Conservation (phyloP, 768 basidiomycete species). For the Neoboletus magnificus region DNA sequence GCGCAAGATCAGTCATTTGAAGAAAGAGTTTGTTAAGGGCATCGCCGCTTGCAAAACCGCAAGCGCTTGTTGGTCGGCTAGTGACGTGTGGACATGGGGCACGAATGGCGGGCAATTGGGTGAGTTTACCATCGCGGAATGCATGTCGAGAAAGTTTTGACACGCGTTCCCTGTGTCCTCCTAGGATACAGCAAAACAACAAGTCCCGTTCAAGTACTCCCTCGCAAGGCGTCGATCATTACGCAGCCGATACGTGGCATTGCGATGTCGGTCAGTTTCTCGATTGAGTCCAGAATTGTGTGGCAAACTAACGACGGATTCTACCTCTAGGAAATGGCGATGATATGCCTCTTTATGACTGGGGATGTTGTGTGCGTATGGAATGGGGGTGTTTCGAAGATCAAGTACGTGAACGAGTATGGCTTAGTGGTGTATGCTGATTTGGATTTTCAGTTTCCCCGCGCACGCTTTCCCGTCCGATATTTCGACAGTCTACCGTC, state of each 20-base stretch:
- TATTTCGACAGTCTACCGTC: slow-evolving; percentile 68
- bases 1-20: slow-evolving; percentile 71
- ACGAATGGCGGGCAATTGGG: slow-evolving; percentile 92
- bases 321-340: slow-evolving; percentile 67
- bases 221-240: slow-evolving; percentile 79
- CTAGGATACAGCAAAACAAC: slow-evolving; percentile 74
- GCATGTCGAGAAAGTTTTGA: background rate
- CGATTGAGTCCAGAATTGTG: background rate
- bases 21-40: slow-evolving; percentile 75
- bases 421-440: background rate
- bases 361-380: slow-evolving; percentile 82
- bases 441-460: slow-evolving; percentile 55
- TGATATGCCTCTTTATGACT: slow-evolving; percentile 76
- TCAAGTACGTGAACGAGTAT: slow-evolving; percentile 50
- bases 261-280: slow-evolving; percentile 61
- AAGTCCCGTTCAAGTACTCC: slow-evolving; percentile 71
- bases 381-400: slow-evolving; percentile 70
- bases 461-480: slow-evolving; percentile 71
- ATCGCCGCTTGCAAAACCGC: slow-evolving; percentile 85
- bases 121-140: slow-evolving; percentile 24
- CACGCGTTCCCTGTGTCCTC: background rate
- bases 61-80: slow-evolving; percentile 83
- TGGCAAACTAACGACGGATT: background rate
- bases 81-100: slow-evolving; percentile 84
- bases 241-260: slow-evolving; percentile 67